Conservation (phyloP, 108 stramenopile species). For the Stephanodiscus minutulus region DNA sequence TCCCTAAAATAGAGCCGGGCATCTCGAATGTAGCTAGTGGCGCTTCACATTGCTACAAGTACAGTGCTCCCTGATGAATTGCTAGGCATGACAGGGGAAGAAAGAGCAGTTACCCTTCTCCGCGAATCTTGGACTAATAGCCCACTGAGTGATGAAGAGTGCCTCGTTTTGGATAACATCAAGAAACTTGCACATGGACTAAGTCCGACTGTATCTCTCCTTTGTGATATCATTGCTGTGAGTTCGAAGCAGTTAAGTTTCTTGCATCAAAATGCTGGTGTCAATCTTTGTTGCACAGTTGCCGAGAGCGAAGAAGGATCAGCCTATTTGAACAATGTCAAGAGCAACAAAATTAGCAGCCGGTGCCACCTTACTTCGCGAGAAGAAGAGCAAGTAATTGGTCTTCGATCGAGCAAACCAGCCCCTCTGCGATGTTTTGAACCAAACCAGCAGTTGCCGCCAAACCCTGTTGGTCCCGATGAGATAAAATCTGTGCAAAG, state of each 20-base stretch:
- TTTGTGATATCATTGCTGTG: constrained; percentile 23
- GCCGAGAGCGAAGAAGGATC: constrained; percentile 15
- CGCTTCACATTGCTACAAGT: constrained; percentile 49
- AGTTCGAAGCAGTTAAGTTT: constrained; percentile 22
- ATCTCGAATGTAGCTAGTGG: constrained; percentile 47
- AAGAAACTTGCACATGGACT: constrained; percentile 23
- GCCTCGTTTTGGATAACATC: constrained; percentile 31
- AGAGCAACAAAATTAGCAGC: constrained; percentile 8
- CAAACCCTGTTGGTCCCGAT: background rate
- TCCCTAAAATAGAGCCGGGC: constrained; percentile 14
- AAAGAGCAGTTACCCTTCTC: constrained; percentile 45
- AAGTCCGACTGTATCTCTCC: constrained; percentile 23
- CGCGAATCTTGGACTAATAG: constrained; percentile 49
- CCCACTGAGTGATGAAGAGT: constrained; percentile 40
- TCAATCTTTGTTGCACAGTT: background rate
- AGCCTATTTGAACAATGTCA: constrained; percentile 27
- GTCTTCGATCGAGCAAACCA: constrained; percentile 11
- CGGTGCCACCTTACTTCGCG: constrained; percentile 17
- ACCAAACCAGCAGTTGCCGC: constrained; percentile 6
- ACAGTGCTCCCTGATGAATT: constrained; percentile 47
- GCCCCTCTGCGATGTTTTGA: constrained; percentile 13
- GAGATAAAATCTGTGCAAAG: constrained; percentile 9
- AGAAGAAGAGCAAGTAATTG: constrained; percentile 27
- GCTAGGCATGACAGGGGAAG: constrained; percentile 48
- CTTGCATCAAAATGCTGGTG: constrained; percentile 2